Base-by-base conservation (phyloP, 176 grass and related monocot genomes). In the Aegilops bicornis region DNA sequence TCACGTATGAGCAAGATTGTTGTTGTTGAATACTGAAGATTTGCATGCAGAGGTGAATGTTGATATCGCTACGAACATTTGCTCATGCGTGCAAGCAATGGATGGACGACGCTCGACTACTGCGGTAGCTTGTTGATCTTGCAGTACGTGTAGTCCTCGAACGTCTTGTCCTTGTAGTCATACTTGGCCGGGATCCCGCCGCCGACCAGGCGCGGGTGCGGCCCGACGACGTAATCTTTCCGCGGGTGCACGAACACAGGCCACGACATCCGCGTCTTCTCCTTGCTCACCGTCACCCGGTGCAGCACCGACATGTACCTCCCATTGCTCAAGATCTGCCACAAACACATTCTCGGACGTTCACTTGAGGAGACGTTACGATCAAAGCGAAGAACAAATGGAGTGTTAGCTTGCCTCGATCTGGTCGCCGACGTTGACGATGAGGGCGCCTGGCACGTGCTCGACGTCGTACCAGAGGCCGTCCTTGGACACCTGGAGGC, bases 121-220 rank as follows among this genome's bases (percentile, higher is more conserved):
- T 91, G 87, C 2, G 92, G 92, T 32, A 97, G 88, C 83, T 94
- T 97, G 75, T 97, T 92, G 77, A 93, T 72, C 89, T 97, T 93
- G 89, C 92, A 94, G 59, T 93, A 81, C 66, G 83, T 81, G 73
- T 94, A 94, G 29, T 97, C 88, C 79, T 92, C 79, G 80, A 79
- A 97, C 82, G 84, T 97, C 78, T 91, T 92, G 52, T 74, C 69
- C 82, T 97, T 94, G 23, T 19, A 56, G 52, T 56, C 52, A 77
- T 89, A 94, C 29, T 91, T 94, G 31, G 90, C 86, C 2, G 89
- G 84, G 33, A 45, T 84, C 12, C 86, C 81, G 17, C 64, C 75
- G 16, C 58, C 79, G 73, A 93, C 78, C 7, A 92, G 84, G 62
- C 89, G 45, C 36, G 79, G 86, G 72, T 91, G 87, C 32, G 90